Percentiles rank a stretch among this genome's conserved stretches.
Conservation (phyloP, 2,329 filamentous ascomycete genomes). For the Beauveria caledonica region DNA sequence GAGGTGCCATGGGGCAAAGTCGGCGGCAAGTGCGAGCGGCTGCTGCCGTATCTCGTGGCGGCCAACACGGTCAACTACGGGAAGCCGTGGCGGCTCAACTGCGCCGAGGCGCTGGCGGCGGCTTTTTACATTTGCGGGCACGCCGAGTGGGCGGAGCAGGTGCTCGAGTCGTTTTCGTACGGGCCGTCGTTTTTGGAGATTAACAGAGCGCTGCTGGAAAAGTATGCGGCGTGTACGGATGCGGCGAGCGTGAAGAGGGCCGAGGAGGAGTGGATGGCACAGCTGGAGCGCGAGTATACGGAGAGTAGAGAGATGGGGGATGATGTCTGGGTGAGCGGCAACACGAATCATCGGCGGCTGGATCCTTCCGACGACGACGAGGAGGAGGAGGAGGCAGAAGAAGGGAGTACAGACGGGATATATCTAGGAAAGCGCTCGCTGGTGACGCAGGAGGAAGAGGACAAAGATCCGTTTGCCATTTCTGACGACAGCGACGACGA, state of each 20-base stretch:
- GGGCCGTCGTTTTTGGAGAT: constrained; percentile 85
- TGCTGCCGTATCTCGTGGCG: constrained; percentile 90
- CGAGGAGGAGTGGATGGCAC: constrained; percentile 80
- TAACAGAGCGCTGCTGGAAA: constrained; percentile 71
- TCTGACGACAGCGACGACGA: constrained; percentile 78
- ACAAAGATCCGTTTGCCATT: constrained; percentile 63
- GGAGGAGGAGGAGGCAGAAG: constrained; percentile 39
- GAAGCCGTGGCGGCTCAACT: constrained; percentile 89
- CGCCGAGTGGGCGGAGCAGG: constrained; percentile 78
- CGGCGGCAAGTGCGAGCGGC: constrained; percentile 83
- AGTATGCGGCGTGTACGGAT: constrained; percentile 75
- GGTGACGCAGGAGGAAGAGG: constrained; percentile 29
- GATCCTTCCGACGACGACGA: constrained; percentile 50
- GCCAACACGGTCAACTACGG: constrained; percentile 98
- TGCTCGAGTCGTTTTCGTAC: constrained; percentile 80
- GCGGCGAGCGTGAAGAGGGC: constrained; percentile 77
- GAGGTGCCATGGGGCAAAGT: constrained; percentile 90
- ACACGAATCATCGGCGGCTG: constrained; percentile 61
- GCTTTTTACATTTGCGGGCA: constrained; percentile 92
- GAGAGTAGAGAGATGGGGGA: constrained; percentile 64
- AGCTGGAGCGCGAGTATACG: constrained; percentile 82
- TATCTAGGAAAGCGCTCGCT: constrained; percentile 49
- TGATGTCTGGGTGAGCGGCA: constrained; percentile 87
- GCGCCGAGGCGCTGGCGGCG: constrained; percentile 87
- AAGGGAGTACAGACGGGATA: constrained; percentile 47